These are phyloP conservation scores for Darksidea phi DNA, from an alignment of 495 filamentous ascomycete species.

Conservation along the genomic window DNA sequence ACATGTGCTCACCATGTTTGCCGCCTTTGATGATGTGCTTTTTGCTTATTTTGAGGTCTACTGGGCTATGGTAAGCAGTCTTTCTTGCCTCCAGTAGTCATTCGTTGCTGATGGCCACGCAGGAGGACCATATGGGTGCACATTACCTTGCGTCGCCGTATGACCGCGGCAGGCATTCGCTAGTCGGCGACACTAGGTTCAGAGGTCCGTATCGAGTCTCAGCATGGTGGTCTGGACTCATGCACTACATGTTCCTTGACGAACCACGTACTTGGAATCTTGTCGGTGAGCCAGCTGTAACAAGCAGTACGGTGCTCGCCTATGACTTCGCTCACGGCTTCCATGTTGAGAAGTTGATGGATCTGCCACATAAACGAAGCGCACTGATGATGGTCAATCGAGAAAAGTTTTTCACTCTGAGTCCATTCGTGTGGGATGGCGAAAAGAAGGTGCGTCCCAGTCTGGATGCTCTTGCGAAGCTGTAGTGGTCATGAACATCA, in stretches of 20 bases:
- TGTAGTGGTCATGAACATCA: neutral
- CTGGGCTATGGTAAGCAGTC: conserved; percentile 64
- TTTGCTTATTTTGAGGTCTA: conserved; percentile 73
- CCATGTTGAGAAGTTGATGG: conserved; percentile 62
- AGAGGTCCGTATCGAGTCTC: conserved; percentile 65
- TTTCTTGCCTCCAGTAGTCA: neutral
- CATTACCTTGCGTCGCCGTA: conserved; percentile 63
- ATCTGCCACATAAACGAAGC: conserved; percentile 64
- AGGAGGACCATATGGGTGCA: conserved; percentile 67
- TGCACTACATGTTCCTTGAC: conserved; percentile 70
- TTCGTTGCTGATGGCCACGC: conserved; percentile 12
- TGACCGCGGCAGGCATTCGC: conserved; percentile 67
- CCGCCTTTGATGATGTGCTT: conserved; percentile 57
- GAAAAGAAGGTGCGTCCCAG: conserved; percentile 27
- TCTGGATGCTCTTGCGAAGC: conserved; percentile 30
- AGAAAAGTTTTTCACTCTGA: conserved; percentile 68
- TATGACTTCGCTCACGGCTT: conserved; percentile 68
- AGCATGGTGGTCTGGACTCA: conserved; percentile 66
- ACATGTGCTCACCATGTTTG: conserved; percentile 62
- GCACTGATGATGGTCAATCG: conserved; percentile 60
- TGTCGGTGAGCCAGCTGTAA: conserved; percentile 66
- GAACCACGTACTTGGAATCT: conserved; percentile 62
- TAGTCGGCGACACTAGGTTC: conserved; percentile 63
- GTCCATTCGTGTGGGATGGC: conserved; percentile 49
- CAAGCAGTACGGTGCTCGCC: conserved; percentile 58